phyloP scores from a whole-genome alignment of 2,329 filamentous ascomycete genomes.

The Aspergillus ustus region DNA sequence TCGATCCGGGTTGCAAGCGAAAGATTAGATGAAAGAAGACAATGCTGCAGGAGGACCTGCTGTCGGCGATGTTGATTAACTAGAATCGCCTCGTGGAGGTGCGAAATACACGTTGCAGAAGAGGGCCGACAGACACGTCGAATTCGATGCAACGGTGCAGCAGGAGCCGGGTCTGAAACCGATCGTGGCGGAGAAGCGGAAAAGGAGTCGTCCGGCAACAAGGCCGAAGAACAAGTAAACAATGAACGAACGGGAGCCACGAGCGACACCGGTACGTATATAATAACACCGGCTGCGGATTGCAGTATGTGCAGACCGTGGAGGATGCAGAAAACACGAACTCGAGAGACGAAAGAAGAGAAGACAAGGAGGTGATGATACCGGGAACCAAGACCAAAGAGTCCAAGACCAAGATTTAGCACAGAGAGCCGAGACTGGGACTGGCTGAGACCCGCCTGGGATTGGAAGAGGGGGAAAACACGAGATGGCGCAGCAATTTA shows the following conservation, averaged over 20 bases:
- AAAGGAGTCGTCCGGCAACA: neutral
- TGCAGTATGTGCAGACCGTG: neutral
- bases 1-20: constrained; percentile 23
- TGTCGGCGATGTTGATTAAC: neutral
- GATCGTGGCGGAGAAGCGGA: constrained; percentile 7
- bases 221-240: neutral
- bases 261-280: neutral
- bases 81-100: neutral
- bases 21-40: constrained; percentile 12
- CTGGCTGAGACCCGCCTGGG: neutral
- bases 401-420: neutral
- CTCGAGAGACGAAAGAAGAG: neutral
- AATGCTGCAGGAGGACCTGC: neutral
- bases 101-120: constrained; percentile 9
- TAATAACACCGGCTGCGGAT: neutral
- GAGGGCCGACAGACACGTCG: constrained; percentile 12
- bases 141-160: constrained; percentile 6
- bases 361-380: neutral
- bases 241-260: neutral
- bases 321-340: neutral
- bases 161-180: constrained; percentile 12
- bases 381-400: neutral
- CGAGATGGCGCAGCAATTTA: constrained; percentile 14
- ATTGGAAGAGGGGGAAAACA: constrained; percentile 3
- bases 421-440: neutral